Percentiles rank a stretch among this genome's conserved stretches.
phyloP scores from a whole-genome alignment of 441 rosid genomes.

The Erodium trifolium region DNA sequence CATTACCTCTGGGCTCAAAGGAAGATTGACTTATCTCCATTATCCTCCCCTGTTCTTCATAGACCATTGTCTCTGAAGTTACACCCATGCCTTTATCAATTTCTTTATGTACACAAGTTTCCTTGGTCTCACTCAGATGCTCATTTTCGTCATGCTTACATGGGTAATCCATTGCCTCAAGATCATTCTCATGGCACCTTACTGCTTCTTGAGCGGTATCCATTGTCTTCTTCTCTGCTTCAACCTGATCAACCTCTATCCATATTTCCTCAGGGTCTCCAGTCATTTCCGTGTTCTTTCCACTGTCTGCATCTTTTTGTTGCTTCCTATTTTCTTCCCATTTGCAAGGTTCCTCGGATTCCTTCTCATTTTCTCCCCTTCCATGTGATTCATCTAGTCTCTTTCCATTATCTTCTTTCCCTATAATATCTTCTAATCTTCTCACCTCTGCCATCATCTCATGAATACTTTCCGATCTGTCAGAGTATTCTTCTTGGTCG shows the following conservation, averaged over 20 bases:
- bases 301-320: constrained; percentile 21
- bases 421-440: constrained; percentile 16
- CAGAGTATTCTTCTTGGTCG: constrained; percentile 25
- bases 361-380: constrained; percentile 28
- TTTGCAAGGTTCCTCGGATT: constrained; percentile 23
- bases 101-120: constrained; percentile 21
- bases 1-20: constrained; percentile 31
- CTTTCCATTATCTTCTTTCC: constrained; percentile 27
- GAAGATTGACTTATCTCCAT: constrained; percentile 26
- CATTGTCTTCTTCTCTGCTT: constrained; percentile 23
- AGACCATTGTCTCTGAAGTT: constrained; percentile 19
- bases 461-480: constrained; percentile 16
- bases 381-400: constrained; percentile 34
- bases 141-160: constrained; percentile 21
- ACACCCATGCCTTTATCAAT: constrained; percentile 23
- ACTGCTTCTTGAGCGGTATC: constrained; percentile 17
- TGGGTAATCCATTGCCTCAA: constrained; percentile 23
- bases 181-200: constrained; percentile 16
- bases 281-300: constrained; percentile 21
- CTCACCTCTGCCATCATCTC: constrained; percentile 20
- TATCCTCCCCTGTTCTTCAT: constrained; percentile 23
- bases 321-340: constrained; percentile 30
- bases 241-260: constrained; percentile 26
- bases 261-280: constrained; percentile 23
- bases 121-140: constrained; percentile 21